Evolutionary conservation across 2,329 filamentous ascomycete genomes (phyloP), one percentile per base, ranked within the genome.

Genomic region (Cercospora sp.): DNA sequence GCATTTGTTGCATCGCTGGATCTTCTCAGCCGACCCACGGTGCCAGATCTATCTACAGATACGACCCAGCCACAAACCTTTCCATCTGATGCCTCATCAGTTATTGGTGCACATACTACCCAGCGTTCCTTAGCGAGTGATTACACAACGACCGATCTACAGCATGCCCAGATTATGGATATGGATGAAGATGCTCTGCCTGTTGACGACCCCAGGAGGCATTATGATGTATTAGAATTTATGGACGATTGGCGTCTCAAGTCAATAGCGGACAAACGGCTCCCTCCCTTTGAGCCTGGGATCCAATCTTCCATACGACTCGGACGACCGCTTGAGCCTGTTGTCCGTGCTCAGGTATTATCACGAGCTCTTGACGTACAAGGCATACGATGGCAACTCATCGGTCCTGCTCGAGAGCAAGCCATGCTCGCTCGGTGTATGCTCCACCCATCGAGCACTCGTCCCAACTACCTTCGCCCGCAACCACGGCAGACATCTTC

Each of bases 331-430:
- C 63, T 65, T 6, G 60, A 71, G 13, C 59, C 68, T 9, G 57
- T 77, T n/a, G 59, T 65, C 18, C 67, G 70, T 23, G 36, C 66
- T 5, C 63, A 74, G 18, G 36, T 72, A 5, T 26, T 31, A n/a
- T 64, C 67, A 3, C 67, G 70, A n/a, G 30, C 51, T 10, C 65
- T 67, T 20, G 79, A 80, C 65, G 69, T 76, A 60, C 79, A 81
- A 68, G 79, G 79, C 16, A 74, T 80, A 26, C 68, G 75, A 58
- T 81, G 79, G 79, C 55, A 69, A 20, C 61, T 70, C 3, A 63
- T 79, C 20, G 74, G 73, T 18, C 73, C 75, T 7, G 69, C 66
- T 9, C 75, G 77, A 57, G 63, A 65, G 18, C 63, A 73, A 45
- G 78, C 76, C 31, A 67, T 75, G 28, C 63, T 61, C 42, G 75